phyloP scores from a whole-genome alignment of 306 rosid species.

The Corylus heterophylla region DNA sequence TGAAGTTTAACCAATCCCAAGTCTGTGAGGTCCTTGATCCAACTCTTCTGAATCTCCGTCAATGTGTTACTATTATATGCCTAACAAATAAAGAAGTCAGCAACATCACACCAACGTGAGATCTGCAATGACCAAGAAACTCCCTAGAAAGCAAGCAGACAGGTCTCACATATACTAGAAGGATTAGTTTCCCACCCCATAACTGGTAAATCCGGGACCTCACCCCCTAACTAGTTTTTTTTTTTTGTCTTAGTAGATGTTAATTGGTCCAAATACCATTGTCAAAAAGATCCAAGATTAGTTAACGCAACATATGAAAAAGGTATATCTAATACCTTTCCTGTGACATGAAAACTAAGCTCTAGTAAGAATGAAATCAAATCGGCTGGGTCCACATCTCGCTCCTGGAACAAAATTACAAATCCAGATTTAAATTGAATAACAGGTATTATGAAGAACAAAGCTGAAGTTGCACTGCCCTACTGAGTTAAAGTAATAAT shows the following conservation, averaged over 20 bases:
- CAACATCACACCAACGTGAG: slow-evolving; percentile 22
- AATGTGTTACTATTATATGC: slow-evolving; percentile 74
- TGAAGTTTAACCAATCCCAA: slow-evolving; percentile 95
- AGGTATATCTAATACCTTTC: slow-evolving; percentile 59
- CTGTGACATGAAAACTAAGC: slow-evolving; percentile 95
- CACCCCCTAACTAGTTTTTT: background rate
- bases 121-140: slow-evolving; percentile 18
- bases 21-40: slow-evolving; percentile 83
- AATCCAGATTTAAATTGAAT: slow-evolving; percentile 18
- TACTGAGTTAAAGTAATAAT: background rate
- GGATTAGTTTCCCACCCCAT: background rate
- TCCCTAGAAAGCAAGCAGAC: slow-evolving; percentile 3
- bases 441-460: slow-evolving; percentile 12
- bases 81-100: slow-evolving; percentile 44
- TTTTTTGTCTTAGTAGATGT: background rate
- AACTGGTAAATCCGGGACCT: background rate
- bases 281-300: slow-evolving; percentile 1
- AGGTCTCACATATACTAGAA: background rate
- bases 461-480: slow-evolving; percentile 11
- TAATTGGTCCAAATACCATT: background rate
- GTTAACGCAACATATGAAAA: slow-evolving; percentile 18
- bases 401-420: slow-evolving; percentile 60
- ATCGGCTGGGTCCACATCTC: slow-evolving; percentile 84
- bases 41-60: slow-evolving; percentile 69
- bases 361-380: slow-evolving; percentile 89